Conservation (phyloP, 345 rosid species). For the Citrus medica region DNA sequence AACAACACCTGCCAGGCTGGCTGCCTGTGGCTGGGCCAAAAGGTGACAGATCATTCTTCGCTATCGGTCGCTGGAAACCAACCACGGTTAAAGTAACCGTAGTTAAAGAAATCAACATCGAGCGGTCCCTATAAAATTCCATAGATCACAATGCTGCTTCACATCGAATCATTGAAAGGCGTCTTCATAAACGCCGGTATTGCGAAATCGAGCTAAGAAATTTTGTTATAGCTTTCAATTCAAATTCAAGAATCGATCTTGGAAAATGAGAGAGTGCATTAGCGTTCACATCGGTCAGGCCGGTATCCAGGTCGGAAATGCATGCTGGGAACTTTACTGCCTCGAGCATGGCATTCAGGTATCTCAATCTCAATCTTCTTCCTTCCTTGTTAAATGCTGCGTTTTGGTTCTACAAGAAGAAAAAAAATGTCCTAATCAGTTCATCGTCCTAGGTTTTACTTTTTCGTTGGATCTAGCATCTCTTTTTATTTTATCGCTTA, state of each 20-base stretch:
- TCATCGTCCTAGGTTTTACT: no score
- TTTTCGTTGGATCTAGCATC: no score
- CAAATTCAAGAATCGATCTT: neutral
- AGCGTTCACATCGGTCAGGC: conserved; percentile 59
- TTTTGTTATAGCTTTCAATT: neutral
- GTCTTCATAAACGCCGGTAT: conserved; percentile 53
- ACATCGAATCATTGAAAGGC: conserved; percentile 19
- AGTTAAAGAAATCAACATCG: neutral
- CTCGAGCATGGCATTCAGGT: neutral
- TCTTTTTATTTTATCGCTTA: no score
- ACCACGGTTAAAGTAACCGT: conserved; percentile 29
- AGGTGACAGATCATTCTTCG: neutral
- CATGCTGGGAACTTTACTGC: conserved; percentile 48
- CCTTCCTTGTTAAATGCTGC: no score
- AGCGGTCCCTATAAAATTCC: neutral
- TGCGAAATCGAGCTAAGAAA: neutral
- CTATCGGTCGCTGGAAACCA: conserved; percentile 6
- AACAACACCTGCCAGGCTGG: neutral
- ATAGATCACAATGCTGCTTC: neutral
- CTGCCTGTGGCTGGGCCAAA: neutral
- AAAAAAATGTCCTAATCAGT: no score
- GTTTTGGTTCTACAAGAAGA: no score
- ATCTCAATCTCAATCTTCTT: neutral
- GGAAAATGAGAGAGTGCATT: conserved; percentile 54
- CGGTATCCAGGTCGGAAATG: conserved; percentile 61